Base-by-base conservation (phyloP, 2,329 filamentous ascomycete species). In the Harringtonia aguacate region DNA sequence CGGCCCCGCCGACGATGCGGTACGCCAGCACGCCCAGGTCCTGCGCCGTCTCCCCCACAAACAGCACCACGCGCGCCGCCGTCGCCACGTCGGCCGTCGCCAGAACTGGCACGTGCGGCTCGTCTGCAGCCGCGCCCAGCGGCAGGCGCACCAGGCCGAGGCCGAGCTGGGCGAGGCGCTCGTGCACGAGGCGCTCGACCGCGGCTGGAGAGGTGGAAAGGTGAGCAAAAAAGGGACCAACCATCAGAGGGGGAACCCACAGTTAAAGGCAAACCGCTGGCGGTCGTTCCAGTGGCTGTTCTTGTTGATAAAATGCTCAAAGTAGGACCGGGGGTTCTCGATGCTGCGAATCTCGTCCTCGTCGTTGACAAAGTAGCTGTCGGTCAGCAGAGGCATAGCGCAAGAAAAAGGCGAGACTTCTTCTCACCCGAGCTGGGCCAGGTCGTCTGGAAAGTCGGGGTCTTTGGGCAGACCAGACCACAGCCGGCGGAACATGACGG, bases 201-300 rank as follows among this genome's bases (percentile, higher is more conserved):
- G 81, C 84, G 36, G 66, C 84, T 88, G 39, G 33, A 33, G 36
- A 35, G 14, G 18, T 14, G 20, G 8, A 4, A 22, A 12, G 10
- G 7, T 12, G 21, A 18, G 37, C 5, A 34, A 14, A 14, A 38
- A 18, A 21, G 6, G 22, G 1, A 6, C 5, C 18, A 59, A 28
- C n/a, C n/a, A n/a, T n/a, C n/a, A 15, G 9, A 29, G 10, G 2
- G 17, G 8, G 13, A n/a, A 59, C 68, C 52, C 59, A 86, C 86
- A 64, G 54, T 94, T 82, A 62, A 94, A 79, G 33, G 79, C 70
- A 51, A 84, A 84, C 17, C 81, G 74, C 54, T 87, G 86, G 18
- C 82, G 69, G 34, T 82, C 73, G 59, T 95, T 95, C 63, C 82
- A 73, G 31, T 87, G 79, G n/a, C 75, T 68, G 60, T 87, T 88